phyloP scores from a whole-genome alignment of 208 protist genomes.

The Trypanosoma melophagium region DNA sequence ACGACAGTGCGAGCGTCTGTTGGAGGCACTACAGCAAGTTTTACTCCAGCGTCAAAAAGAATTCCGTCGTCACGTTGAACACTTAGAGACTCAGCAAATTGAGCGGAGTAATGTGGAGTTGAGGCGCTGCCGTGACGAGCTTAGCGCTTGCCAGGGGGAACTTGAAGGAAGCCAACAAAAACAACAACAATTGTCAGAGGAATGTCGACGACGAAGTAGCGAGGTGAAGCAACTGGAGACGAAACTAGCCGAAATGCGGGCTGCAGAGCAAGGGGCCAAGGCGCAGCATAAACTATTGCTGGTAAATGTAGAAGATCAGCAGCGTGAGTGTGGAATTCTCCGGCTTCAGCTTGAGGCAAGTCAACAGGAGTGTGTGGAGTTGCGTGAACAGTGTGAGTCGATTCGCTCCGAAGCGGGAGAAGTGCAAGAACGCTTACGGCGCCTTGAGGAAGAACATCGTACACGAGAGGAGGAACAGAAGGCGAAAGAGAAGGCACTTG shows the following conservation, averaged over 20 bases:
- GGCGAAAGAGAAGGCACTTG: slow-evolving; percentile 14
- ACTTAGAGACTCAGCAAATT: slow-evolving; percentile 1
- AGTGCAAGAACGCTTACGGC: slow-evolving; percentile 15
- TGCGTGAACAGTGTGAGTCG: slow-evolving; percentile 24
- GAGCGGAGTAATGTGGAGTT: slow-evolving; percentile 14
- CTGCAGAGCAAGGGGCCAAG: neutral
- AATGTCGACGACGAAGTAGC: slow-evolving; percentile 15
- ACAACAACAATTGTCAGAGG: neutral
- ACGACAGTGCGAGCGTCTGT: slow-evolving; percentile 10
- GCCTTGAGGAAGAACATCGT: slow-evolving; percentile 16
- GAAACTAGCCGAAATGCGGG: slow-evolving; percentile 14
- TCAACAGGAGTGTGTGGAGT: slow-evolving; percentile 27
- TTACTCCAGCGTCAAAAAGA: slow-evolving; percentile 11
- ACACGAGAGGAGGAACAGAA: slow-evolving; percentile 9
- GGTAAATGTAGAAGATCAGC: slow-evolving; percentile 14
- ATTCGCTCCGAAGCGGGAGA: slow-evolving; percentile 17
- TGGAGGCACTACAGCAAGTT: slow-evolving; percentile 18
- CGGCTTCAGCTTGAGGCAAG: slow-evolving; percentile 22
- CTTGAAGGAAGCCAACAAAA: slow-evolving; percentile 23
- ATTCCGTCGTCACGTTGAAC: slow-evolving; percentile 1
- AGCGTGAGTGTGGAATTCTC: slow-evolving; percentile 21
- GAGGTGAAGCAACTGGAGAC: slow-evolving; percentile 21
- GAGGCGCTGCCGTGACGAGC: slow-evolving; percentile 25
- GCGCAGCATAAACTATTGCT: slow-evolving; percentile 5
- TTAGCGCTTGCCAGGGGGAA: slow-evolving; percentile 28